phyloP scores from a whole-genome alignment of 371 early-diverging fungal species.

The Mucor saturninus region DNA sequence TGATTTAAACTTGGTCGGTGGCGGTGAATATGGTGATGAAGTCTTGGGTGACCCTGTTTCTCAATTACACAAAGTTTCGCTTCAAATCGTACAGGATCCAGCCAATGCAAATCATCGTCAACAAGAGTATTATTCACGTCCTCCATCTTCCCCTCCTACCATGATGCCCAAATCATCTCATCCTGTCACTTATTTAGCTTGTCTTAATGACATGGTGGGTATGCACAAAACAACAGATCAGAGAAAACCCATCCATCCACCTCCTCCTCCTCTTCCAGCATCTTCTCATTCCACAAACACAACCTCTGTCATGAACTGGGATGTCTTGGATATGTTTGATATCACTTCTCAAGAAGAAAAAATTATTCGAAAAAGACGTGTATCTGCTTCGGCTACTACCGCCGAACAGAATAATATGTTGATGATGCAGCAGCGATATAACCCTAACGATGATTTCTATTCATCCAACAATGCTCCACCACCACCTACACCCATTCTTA shows the following conservation, averaged over 20 bases:
- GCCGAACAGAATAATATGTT: slow-evolving; percentile 11
- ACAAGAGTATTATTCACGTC: slow-evolving; percentile 53
- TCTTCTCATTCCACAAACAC: background rate
- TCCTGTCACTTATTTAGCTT: slow-evolving; percentile 70
- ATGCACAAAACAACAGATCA: slow-evolving; percentile 70
- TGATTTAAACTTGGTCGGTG: slow-evolving; percentile 63
- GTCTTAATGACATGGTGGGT: slow-evolving; percentile 76
- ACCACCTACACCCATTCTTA: background rate
- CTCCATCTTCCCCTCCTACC: slow-evolving; percentile 21
- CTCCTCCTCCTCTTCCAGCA: slow-evolving; percentile 30
- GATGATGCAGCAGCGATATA: slow-evolving; percentile 6
- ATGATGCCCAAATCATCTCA: slow-evolving; percentile 41
- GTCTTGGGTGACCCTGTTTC: slow-evolving; percentile 73
- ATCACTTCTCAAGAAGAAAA: slow-evolving; percentile 35
- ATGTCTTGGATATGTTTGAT: slow-evolving; percentile 13
- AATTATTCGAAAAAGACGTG: slow-evolving; percentile 51
- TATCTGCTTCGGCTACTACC: slow-evolving; percentile 29
- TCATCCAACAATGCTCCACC: background rate
- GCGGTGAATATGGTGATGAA: slow-evolving; percentile 57
- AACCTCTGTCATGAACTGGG: slow-evolving; percentile 1
- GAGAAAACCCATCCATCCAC: slow-evolving; percentile 51
- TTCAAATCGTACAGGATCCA: slow-evolving; percentile 70
- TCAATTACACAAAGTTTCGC: slow-evolving; percentile 89
- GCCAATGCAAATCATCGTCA: slow-evolving; percentile 3
- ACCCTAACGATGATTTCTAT: background rate